Percentiles rank a stretch among this genome's conserved stretches.
phyloP scores from a whole-genome alignment of 1,139 yeast species.

The Suhomyces anneliseae region DNA sequence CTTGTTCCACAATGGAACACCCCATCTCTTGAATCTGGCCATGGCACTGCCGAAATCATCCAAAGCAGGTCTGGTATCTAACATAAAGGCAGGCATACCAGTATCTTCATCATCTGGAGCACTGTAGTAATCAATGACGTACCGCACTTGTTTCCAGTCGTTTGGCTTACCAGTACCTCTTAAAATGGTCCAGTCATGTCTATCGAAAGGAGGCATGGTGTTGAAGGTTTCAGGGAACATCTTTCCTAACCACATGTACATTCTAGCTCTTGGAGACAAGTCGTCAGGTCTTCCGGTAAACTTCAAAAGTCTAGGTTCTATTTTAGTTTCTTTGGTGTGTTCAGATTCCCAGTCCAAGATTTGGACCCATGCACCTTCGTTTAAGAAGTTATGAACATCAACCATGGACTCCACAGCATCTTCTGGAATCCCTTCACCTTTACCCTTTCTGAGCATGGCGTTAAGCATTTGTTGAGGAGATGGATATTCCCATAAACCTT shows the following conservation, averaged over 20 bases:
- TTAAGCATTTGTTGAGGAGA: slow-evolving; percentile 98
- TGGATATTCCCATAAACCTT: slow-evolving; percentile 96
- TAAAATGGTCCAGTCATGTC: slow-evolving; percentile 98
- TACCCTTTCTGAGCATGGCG: slow-evolving; percentile 94
- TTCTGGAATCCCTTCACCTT: slow-evolving; percentile 81
- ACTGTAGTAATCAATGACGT: slow-evolving; percentile 90
- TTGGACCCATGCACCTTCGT: slow-evolving; percentile 98
- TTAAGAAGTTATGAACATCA: slow-evolving; percentile 90
- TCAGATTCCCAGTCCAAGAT: slow-evolving; percentile 85
- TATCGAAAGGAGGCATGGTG: slow-evolving; percentile 87
- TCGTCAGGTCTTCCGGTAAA: slow-evolving; percentile 94
- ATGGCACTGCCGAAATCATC: slow-evolving; percentile 62
- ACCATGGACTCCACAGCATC: slow-evolving; percentile 98
- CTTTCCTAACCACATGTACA: slow-evolving; percentile 65
- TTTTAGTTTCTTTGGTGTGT: slow-evolving; percentile 49
- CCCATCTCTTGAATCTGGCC: slow-evolving; percentile 64
- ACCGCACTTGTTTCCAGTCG: slow-evolving; percentile 63
- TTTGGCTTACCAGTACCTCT: slow-evolving; percentile 54
- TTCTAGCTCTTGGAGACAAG: slow-evolving; percentile 81
- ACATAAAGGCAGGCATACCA: slow-evolving; percentile 85
- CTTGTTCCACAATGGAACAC: slow-evolving; percentile 43
- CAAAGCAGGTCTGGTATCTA: slow-evolving; percentile 94
- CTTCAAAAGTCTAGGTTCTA: slow-evolving; percentile 73
- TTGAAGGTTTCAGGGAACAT: slow-evolving; percentile 73
- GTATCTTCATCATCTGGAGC: slow-evolving; percentile 90